phyloP scores from a whole-genome alignment of 192 early-diverging fungal species.

The Anaeromyces robustus region DNA sequence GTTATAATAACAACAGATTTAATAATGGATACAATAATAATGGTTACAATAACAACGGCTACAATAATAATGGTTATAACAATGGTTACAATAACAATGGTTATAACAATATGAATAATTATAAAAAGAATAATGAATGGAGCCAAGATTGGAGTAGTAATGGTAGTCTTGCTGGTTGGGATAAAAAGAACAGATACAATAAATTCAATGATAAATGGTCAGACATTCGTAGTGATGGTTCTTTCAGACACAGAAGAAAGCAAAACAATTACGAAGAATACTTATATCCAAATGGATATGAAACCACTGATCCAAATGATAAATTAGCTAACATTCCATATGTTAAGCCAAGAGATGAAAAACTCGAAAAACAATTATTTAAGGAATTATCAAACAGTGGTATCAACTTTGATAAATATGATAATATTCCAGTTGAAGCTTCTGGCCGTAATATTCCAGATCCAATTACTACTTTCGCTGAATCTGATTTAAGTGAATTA shows the following conservation, averaged over 20 bases:
- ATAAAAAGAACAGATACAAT: not conserved
- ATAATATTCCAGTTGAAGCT: conserved; percentile 95
- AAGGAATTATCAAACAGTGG: conserved; percentile 70
- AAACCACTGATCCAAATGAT: not conserved
- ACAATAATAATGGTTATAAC: not conserved
- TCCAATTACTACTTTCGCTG: conserved; percentile 44
- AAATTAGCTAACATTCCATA: conserved; percentile 7
- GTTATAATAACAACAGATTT: not conserved
- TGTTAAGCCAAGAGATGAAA: conserved; percentile 57
- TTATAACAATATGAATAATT: not conserved
- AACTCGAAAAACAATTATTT: conserved; percentile 67
- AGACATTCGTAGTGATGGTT: not conserved
- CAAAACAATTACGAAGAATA: not conserved
- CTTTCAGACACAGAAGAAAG: not conserved
- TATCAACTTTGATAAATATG: conserved; percentile 98
- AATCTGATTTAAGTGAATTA: conserved; percentile 63
- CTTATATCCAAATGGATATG: not conserved
- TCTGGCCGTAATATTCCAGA: conserved; percentile 28
- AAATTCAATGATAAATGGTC: not conserved
- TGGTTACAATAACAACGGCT: not conserved
- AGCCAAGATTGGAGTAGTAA: not conserved
- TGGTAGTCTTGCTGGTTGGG: not conserved
- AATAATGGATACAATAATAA: not conserved
- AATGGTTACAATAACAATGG: not conserved
- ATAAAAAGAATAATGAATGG: not conserved